Evolutionary conservation across 345 rosid genomes (phyloP), one percentile per base, ranked within the genome.

Genomic region (Aquilaria malaccensis): DNA sequence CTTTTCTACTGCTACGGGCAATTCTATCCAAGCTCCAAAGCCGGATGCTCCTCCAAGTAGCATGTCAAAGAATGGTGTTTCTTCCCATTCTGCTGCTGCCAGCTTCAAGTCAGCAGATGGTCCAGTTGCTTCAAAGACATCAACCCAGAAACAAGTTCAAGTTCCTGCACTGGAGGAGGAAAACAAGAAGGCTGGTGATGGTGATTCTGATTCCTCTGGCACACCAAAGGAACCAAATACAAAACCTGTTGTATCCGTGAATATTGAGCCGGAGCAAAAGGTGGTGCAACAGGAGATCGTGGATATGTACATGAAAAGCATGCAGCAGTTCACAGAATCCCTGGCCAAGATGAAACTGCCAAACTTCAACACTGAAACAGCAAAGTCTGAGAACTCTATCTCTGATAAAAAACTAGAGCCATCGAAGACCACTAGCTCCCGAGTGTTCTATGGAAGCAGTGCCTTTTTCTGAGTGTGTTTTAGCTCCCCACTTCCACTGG

Each of bases 281-380:
- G 78, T 84, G 63, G 88, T 84, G 66, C 94, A 91, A 79, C 96
- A 91, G 80, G 97, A 91, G 56, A 81, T 85, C 67, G 96, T 91
- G 2, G 91, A 91, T 78, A 91, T 91, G 89, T 91, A 91, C 73
- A 84, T 88, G 94, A 91, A 91, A 74, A 88, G 97, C 67, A 91
- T 91, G 97, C 97, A 88, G 75, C 93, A 91, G 67, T 91, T 91
- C 76, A 91, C 97, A 0, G 97, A 91, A 76, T 91, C 97, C 48
- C 70, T 91, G 76, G 97, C 97, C 33, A 88, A 91, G 80, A 91
- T 91, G 97, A 91, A 87, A 79, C 96, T 91, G 60, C 97, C 97
- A 3, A 37, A 37, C 50, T 58, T 88, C 77, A 94, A 88, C 81
- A 70, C 77, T 49, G 96, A 88, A 45, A 83, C 88, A 50, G 48